These are phyloP conservation scores for Oryza australiensis DNA, from an alignment of 176 grass and related monocot genomes.

Conservation along the genomic window DNA sequence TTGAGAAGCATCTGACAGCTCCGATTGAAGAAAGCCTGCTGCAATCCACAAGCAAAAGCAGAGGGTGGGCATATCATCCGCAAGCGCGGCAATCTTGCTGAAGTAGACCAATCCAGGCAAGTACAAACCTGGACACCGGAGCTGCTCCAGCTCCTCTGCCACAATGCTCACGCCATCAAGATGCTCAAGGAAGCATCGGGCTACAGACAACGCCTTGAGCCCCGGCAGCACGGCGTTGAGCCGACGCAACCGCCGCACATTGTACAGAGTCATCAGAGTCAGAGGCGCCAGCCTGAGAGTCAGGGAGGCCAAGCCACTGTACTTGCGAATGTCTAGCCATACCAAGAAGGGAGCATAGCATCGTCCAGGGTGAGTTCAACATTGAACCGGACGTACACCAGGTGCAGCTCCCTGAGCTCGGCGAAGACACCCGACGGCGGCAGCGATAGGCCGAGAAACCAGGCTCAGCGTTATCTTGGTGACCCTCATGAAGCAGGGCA, in stretches of 20 bases:
- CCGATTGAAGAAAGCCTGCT: background rate
- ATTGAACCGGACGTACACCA: background rate
- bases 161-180: background rate
- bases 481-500: constrained; percentile 23
- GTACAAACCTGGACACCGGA: background rate
- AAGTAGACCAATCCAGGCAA: background rate
- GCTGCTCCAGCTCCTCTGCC: background rate
- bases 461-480: background rate
- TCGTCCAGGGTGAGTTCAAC: background rate
- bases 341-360: background rate
- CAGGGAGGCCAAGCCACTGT: background rate
- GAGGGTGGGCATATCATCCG: background rate
- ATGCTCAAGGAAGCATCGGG: background rate
- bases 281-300: background rate
- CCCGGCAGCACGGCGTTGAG: background rate
- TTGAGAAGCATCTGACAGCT: background rate
- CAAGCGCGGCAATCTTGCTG: background rate
- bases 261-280: background rate
- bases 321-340: background rate
- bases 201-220: background rate
- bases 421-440: background rate
- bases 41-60: background rate
- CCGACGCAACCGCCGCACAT: background rate
- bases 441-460: background rate
- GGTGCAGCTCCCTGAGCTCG: background rate